Evolutionary conservation across 2,329 filamentous ascomycete genomes (phyloP), one percentile per base, ranked within the genome.

Genomic region (Hymenoscyphus infarciens): DNA sequence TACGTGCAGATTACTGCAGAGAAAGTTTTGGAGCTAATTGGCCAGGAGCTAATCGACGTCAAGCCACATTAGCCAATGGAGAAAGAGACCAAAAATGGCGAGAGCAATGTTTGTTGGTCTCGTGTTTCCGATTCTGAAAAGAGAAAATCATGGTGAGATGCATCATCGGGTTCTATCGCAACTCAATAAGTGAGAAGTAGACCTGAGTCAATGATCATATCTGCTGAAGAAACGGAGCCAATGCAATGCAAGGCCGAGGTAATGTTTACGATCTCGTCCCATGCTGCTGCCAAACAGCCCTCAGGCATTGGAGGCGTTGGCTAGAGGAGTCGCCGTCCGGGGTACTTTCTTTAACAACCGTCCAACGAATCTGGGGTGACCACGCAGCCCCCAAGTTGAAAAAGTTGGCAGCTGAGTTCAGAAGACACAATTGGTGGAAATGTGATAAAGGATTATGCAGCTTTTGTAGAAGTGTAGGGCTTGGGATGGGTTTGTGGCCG

Each of bases 371-470:
- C 52, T n/a, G 52, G 52, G 25, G 52, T 27, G 5, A 54, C 52
- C 25, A 54, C 25, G 52, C 52, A 55, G 25, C 25, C 5, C 25
- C 11, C n/a, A 15, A 3, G n/a, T 27, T 22, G 56, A 7, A 57
- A 6, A 19, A 33, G 25, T 59, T 59, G 57, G 57, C 39, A 39
- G 39, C 57, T 59, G 39, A 33, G 11, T 49, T n/a, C 11, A 31
- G 27, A 16, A 39, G 16, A 27, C 16, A 31, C 45, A 16, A 52
- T 29, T 52, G 57, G 57, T 29, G 57, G 57, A 16, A 27, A n/a
- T 10, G 39, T 16, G 25, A 33, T 52, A 38, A 38, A 59, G 38
- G 57, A 60, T 60, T 60, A 16, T 60, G 45, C 16, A 60, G 27
- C 22, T 33, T 19, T 10, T 7, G 42, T 22, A 49, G 42, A 49